These are phyloP conservation scores for Ceratocystiopsis brevicomis DNA, from an alignment of 2,329 filamentous ascomycete genomes.

Conservation along the genomic window DNA sequence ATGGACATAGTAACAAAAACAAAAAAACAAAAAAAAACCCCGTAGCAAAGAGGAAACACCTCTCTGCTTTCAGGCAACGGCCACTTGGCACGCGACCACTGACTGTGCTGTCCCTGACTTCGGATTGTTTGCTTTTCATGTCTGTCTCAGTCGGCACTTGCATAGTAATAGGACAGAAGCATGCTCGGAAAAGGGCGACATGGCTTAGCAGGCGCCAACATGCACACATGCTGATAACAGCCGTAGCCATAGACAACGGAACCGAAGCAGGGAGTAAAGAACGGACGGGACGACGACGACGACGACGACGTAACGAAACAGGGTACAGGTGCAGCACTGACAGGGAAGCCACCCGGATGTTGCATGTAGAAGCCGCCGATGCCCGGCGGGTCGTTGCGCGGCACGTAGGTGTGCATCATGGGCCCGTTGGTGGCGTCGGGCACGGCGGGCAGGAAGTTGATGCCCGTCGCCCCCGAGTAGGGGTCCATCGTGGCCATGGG, in stretches of 20 bases:
- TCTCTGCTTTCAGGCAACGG: neutral
- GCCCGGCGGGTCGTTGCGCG: conserved; percentile 25
- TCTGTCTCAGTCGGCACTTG: no score
- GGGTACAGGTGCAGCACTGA: conserved; percentile 3
- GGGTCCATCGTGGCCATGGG: conserved; percentile 2
- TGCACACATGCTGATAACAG: no score
- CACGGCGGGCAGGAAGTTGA: conserved; percentile 39
- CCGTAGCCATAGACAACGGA: no score
- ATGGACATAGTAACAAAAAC: neutral
- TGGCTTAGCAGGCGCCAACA: no score
- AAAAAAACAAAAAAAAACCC: neutral
- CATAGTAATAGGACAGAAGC: no score
- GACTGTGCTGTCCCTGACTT: no score
- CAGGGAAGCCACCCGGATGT: conserved; percentile 3
- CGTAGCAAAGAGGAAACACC: neutral
- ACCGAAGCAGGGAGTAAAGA: no score
- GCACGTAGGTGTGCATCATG: conserved; percentile 34
- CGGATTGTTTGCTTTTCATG: no score
- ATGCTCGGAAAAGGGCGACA: no score
- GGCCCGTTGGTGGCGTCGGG: conserved; percentile 38
- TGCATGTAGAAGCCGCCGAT: conserved; percentile 6
- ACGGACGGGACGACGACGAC: no score
- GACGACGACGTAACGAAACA: no score
- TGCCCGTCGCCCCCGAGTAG: conserved; percentile 13
- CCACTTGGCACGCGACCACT: neutral